Conservation (phyloP, 1,139 yeast genomes). For the Pichia sp. region DNA sequence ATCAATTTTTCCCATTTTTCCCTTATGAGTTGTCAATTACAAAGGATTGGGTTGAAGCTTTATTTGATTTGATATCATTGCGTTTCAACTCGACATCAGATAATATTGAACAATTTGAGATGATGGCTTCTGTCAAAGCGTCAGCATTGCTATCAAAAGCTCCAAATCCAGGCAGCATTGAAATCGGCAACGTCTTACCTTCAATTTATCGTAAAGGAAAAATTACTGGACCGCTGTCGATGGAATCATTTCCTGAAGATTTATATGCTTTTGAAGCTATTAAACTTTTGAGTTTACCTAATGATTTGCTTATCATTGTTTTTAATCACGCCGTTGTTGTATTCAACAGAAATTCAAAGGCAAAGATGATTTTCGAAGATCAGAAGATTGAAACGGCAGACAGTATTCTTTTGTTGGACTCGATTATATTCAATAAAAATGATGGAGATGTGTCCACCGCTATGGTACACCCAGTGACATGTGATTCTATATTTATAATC, state of each 20-base stretch:
- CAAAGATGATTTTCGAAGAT: conserved; percentile 24
- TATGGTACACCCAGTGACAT: conserved; percentile 20
- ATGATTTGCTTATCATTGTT: conserved; percentile 24
- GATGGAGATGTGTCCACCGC: conserved; percentile 18
- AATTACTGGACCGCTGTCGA: conserved; percentile 44
- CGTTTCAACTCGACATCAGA: conserved; percentile 24
- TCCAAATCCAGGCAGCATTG: conserved; percentile 9
- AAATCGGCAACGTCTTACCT: conserved; percentile 17
- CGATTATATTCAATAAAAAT: conserved; percentile 14
- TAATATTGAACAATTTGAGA: conserved; percentile 10
- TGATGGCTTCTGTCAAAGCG: conserved; percentile 24
- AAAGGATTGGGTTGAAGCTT: conserved; percentile 32
- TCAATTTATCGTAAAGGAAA: conserved; percentile 19
- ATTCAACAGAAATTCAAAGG: conserved; percentile 20
- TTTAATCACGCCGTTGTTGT: conserved; percentile 22
- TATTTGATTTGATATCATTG: conserved; percentile 40
- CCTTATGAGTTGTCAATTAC: conserved; percentile 40
- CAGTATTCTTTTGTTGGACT: conserved; percentile 15
- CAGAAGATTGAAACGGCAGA: conserved; percentile 15
- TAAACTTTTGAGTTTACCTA: conserved; percentile 29
- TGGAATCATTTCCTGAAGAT: conserved; percentile 47
- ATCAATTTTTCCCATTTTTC: conserved; percentile 51
- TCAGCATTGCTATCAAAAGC: conserved; percentile 21
- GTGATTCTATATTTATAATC: conserved; percentile 20
- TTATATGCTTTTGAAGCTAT: conserved; percentile 42